Evolutionary conservation across 768 basidiomycete genomes (phyloP).

Genomic region (Tremella fuciformis): DNA sequence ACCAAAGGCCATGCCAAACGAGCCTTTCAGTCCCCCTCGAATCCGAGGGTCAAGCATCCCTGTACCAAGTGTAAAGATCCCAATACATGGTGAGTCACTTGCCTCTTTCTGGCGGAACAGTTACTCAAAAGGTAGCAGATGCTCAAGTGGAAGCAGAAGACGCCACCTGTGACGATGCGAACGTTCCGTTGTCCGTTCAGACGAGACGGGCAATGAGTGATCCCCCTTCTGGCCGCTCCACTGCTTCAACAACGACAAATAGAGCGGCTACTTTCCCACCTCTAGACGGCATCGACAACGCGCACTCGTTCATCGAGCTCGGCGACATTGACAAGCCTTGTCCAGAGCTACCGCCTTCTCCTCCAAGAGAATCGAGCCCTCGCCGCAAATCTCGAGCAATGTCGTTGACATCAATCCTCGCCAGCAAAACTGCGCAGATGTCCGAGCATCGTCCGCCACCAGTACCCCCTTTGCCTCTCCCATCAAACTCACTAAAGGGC

Average conservation of each 20-base stretch:
- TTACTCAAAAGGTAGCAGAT: too few relatives aligned
- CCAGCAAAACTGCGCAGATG: background rate
- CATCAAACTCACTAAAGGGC: background rate
- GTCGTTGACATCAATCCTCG: conserved; percentile 19
- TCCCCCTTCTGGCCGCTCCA: background rate
- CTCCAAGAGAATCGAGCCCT: conserved; percentile 6
- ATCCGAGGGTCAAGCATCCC: too few relatives aligned
- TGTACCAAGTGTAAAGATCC: too few relatives aligned
- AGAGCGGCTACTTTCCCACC: background rate
- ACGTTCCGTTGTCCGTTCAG: background rate
- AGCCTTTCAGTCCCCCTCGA: too few relatives aligned
- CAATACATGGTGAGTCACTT: too few relatives aligned
- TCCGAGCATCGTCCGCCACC: too few relatives aligned
- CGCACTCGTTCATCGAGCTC: background rate
- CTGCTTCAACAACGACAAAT: background rate
- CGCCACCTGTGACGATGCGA: background rate
- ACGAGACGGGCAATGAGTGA: background rate
- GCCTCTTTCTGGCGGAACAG: too few relatives aligned
- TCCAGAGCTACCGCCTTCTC: background rate
- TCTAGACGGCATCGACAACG: background rate
- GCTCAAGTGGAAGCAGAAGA: too few relatives aligned
- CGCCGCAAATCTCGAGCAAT: conserved; percentile 11
- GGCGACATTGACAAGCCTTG: too few relatives aligned
- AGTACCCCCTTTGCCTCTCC: conserved; percentile 11
- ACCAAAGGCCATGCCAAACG: background rate